Evolutionary conservation across 306 rosid species (phyloP).

Genomic region (Citrullus mucosospermus): DNA sequence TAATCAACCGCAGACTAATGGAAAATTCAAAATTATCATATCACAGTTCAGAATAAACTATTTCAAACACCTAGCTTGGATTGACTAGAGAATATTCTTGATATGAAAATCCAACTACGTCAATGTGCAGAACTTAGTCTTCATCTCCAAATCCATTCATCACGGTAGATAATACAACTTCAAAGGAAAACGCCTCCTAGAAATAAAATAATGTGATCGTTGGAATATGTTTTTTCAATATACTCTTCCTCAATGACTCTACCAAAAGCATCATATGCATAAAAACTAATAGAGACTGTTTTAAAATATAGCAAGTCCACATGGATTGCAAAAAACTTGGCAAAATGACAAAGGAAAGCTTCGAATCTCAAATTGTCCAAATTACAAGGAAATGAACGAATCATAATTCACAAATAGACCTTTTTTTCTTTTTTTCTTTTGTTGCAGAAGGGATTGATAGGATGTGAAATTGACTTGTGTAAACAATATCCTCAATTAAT

Average conservation of each 20-base stretch:
- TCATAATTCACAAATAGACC: background rate
- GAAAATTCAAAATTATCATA: background rate
- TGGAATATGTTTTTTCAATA: background rate
- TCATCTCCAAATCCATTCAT: background rate
- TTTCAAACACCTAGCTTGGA: background rate
- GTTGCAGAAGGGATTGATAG: background rate
- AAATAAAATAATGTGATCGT: background rate
- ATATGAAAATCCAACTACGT: background rate
- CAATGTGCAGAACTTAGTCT: background rate
- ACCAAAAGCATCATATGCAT: background rate
- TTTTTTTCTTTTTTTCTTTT: background rate
- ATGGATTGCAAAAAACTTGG: background rate
- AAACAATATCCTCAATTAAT: background rate
- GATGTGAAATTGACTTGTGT: background rate
- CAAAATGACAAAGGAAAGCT: background rate
- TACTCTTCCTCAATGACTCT: background rate
- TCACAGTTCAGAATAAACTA: background rate
- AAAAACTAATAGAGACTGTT: background rate
- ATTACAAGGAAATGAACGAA: background rate
- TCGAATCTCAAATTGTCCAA: background rate
- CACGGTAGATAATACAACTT: background rate
- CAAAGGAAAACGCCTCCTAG: background rate
- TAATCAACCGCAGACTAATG: background rate
- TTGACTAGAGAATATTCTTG: background rate
- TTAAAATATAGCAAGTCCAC: background rate